Percentiles rank a stretch among this genome's conserved stretches.
These are phyloP conservation scores for Trebouxiophyceae sp. DNA, from an alignment of 163 green algal genomes.

Conservation along the genomic window DNA sequence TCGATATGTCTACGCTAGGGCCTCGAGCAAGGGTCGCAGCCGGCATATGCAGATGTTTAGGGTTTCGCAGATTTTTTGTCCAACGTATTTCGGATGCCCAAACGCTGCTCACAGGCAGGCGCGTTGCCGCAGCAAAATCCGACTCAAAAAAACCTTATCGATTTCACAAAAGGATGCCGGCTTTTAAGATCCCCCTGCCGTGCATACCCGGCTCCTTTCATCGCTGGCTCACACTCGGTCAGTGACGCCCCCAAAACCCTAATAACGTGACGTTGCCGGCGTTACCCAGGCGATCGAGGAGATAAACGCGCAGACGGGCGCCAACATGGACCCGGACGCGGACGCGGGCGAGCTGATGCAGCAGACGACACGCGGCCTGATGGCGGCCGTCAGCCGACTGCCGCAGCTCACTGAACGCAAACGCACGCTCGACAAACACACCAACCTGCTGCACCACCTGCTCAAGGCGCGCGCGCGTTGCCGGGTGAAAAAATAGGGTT, in stretches of 20 bases:
- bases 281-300: slow-evolving; percentile 74
- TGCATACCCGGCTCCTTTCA: not conserved
- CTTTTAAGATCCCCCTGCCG: no score
- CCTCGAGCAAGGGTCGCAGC: no score
- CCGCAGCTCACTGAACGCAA: slow-evolving; percentile 83
- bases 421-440: slow-evolving; percentile 97
- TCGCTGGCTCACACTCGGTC: not conserved
- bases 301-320: slow-evolving; percentile 74
- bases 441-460: slow-evolving; percentile 87
- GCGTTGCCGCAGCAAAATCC: no score
- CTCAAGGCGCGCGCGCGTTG: slow-evolving; percentile 44
- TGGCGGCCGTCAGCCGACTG: slow-evolving; percentile 79
- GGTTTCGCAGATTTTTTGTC: no score
- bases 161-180: no score
- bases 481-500: no score
- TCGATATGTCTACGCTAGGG: no score
- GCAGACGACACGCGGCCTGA: slow-evolving; percentile 66
- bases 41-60: no score
- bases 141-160: no score
- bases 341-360: slow-evolving; percentile 33
- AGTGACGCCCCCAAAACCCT: not conserved
- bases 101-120: no score
- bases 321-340: slow-evolving; percentile 30
- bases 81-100: no score
- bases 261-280: not conserved